phyloP scores from a whole-genome alignment of 176 grass and related monocot genomes.

The Juncus inflexus region DNA sequence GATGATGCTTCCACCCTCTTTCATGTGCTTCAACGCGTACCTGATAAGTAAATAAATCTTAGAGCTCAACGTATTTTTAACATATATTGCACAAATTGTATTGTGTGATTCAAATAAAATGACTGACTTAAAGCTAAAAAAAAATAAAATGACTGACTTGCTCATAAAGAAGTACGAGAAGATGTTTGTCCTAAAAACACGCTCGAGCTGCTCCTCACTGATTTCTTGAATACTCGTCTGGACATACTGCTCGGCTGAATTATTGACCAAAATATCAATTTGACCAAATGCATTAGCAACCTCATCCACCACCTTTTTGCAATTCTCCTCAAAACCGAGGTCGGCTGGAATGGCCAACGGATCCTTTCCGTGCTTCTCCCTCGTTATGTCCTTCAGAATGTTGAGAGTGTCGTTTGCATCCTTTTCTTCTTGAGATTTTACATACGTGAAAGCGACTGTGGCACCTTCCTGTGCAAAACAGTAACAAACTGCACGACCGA shows the following conservation, averaged over 20 bases:
- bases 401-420: slow-evolving; percentile 59
- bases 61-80: not conserved
- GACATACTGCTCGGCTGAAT: slow-evolving; percentile 65
- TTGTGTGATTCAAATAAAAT: not conserved
- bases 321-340: slow-evolving; percentile 71
- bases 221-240: slow-evolving; percentile 37
- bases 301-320: slow-evolving; percentile 54
- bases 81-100: no score
- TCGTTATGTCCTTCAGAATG: slow-evolving; percentile 41
- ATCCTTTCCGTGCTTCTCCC: slow-evolving; percentile 23
- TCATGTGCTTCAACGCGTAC: slow-evolving; percentile 42
- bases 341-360: slow-evolving; percentile 50
- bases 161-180: slow-evolving; percentile 50
- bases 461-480: slow-evolving; percentile 73
- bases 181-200: slow-evolving; percentile 76
- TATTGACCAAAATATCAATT: slow-evolving; percentile 76
- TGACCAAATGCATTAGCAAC: slow-evolving; percentile 33
- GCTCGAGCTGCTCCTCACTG: slow-evolving; percentile 52
- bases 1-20: slow-evolving; percentile 38
- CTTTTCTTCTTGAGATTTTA: slow-evolving; percentile 51
- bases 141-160: slow-evolving; percentile 32
- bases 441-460: slow-evolving; percentile 67
- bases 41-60: slow-evolving; percentile 10
- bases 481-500: slow-evolving; percentile 74
- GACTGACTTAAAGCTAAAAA: no score